These are phyloP conservation scores for Brasenia schreberi DNA, from an alignment of 164 flowering plant species.

Conservation along the genomic window DNA sequence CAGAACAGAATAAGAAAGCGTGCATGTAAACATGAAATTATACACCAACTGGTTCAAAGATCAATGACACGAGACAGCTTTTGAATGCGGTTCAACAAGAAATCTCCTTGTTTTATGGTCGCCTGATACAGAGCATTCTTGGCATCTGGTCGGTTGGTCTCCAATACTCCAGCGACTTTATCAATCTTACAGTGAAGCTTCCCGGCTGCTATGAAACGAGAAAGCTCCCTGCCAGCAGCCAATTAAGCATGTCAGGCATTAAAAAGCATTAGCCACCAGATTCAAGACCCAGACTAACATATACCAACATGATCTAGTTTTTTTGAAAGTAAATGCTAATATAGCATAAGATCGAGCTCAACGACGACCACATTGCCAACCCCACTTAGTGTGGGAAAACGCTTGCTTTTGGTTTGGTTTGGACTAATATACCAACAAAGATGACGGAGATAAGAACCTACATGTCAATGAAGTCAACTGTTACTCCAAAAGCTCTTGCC, in stretches of 20 bases:
- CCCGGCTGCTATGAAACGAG: conserved; percentile 94
- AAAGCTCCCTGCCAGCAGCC: conserved; percentile 56
- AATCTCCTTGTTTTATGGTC: conserved; percentile 96
- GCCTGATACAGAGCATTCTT: conserved; percentile 95
- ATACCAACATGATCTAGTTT: too few relatives aligned
- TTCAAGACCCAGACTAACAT: background rate
- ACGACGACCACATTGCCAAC: too few relatives aligned
- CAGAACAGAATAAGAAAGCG: too few relatives aligned
- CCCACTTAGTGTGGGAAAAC: too few relatives aligned
- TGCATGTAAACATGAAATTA: too few relatives aligned
- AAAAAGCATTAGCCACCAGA: background rate
- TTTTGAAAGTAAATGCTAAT: too few relatives aligned
- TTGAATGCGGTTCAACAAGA: conserved; percentile 81
- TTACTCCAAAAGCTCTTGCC: conserved; percentile 93
- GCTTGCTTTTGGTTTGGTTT: background rate
- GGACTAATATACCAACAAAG: background rate
- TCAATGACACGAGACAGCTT: conserved; percentile 93
- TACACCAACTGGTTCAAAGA: conserved; percentile 22
- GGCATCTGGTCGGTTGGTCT: conserved; percentile 92
- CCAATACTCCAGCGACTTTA: conserved; percentile 96
- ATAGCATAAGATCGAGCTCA: too few relatives aligned
- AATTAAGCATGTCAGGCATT: background rate
- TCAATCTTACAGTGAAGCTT: conserved; percentile 98
- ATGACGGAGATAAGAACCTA: conserved; percentile 28
- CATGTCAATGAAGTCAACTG: conserved; percentile 90